Base-by-base conservation (phyloP, 306 rosid genomes). In the Styphnolobium japonicum region DNA sequence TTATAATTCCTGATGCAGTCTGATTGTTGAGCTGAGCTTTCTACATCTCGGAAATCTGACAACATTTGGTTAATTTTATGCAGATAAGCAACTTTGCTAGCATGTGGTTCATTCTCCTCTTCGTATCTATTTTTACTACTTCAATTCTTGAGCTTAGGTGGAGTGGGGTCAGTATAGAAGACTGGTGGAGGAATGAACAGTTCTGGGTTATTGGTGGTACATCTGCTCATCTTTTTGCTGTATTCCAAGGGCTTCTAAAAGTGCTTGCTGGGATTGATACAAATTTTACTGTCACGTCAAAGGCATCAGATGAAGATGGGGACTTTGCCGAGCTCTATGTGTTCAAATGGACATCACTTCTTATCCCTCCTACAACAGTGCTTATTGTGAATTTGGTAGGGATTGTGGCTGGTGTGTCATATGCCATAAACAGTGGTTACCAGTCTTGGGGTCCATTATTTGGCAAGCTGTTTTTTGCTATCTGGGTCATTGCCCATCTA, bases 151-250 rank as follows among this genome's bases (percentile, higher is more conserved):
- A 96, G 90, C 98, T 96, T 48, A 91, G 99, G 80, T 96, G 99
- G 99, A 96, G 99, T 84, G 99, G 99, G 33, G 99, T 96, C 34
- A 86, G 98, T 63, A 89, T 93, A 68, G 99, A 96, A 66, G 99
- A 96, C 82, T 96, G 99, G 99, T 96, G 99, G 99, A 93, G 99
- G 76, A 96, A 96, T 5, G 99, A 96, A 77, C 99, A 93, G 80
- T 96, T 96, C 73, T 96, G 99, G 99, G 98, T 96, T 73, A 93
- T 96, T 10, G 99, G 99, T 56, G 99, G 99, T 25, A 96, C 99
- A 49, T 96, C 99, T 0, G 99, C 98, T 10, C 99, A 93, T 93
- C 94, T 95, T 23, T 93, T 93, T 10, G 99, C 99, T 0, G 99
- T 95, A 82, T 92, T 95, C 87, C 99, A 96, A 89, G 98, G 99